Conservation (phyloP, 2,329 filamentous ascomycete species). For the Fusarium pseudoanthophilum region DNA sequence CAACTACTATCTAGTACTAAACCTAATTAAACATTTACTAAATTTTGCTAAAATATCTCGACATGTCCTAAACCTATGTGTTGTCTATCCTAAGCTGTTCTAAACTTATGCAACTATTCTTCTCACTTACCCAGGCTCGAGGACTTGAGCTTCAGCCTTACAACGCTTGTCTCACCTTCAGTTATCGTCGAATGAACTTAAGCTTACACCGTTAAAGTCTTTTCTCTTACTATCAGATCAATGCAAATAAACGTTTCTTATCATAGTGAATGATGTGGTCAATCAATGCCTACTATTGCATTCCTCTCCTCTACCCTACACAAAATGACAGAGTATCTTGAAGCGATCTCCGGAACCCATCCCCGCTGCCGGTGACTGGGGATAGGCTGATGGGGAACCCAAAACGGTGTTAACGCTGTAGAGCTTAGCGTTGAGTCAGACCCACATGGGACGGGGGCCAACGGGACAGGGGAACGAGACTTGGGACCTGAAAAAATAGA, state of each 20-base stretch:
- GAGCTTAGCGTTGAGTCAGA: slow-evolving; percentile 11
- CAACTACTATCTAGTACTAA: too few relatives aligned
- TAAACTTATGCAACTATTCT: too few relatives aligned
- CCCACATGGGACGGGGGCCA: slow-evolving; percentile 36
- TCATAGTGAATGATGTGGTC: neutral
- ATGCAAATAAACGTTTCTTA: rapidly evolving
- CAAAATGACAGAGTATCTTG: neutral
- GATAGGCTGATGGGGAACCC: slow-evolving; percentile 18
- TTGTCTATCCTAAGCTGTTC: too few relatives aligned
- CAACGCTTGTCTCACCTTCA: neutral
- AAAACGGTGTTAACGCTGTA: slow-evolving; percentile 22
- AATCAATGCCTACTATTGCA: neutral
- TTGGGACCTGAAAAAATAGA: slow-evolving; percentile 28
- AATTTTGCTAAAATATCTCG: too few relatives aligned
- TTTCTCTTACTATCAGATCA: neutral
- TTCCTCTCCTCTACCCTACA: slow-evolving; percentile 24
- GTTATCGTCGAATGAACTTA: rapidly evolving
- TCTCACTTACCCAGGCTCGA: too few relatives aligned
- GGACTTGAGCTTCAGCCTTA: neutral
- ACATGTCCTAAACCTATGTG: too few relatives aligned
- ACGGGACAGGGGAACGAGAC: slow-evolving; percentile 33
- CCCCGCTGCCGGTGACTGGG: slow-evolving; percentile 32
- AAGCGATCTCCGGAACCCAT: slow-evolving; percentile 31
- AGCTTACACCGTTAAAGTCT: neutral
- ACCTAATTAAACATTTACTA: too few relatives aligned